Base-by-base conservation (phyloP, 305 asterid genomes). In the Fraxinus xanthoxyloides region DNA sequence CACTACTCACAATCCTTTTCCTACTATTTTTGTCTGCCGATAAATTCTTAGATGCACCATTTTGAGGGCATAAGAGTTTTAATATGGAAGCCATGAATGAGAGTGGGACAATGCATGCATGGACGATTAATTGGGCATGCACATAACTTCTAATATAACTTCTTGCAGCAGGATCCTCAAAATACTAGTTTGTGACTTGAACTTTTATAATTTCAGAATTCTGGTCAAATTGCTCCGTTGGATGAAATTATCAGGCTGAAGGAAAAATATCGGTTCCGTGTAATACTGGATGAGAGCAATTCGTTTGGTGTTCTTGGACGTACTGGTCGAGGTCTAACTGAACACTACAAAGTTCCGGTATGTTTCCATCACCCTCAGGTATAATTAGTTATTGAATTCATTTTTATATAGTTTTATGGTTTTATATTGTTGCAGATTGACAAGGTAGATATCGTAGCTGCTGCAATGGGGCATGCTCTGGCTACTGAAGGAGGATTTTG, bases 401-500 rank as follows among this genome's bases (percentile, higher is more conserved):
- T 79, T 46, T 74, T 13, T 79, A 32, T 78, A 10, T 82, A 35
- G 76, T 82, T 56, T 78, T 79, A 80, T 56, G 43, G 32, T 74
- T 82, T 72, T 80, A 59, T 80, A 80, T 46, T 24, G 40, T 82
- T 82, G 51, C 87, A 95, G 99, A 85, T 94, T 81, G 98, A 94
- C 83, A 93, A 94, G 88, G 93, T 96, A 69, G 99, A 96, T 87
- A 94, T 96, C 48, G 81, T 94, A 61, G 89, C 97, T 67, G 98
- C 99, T 84, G 95, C 95, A 36, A 96, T 96, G 98, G 99, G 99
- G 48, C 95, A 94, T 82, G 97, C 98, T 7, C 88, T 96, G 89
- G 98, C 99, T 82, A 87, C 97, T 31, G 98, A 96, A 88, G 99
- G 99, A 85, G 99, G 99, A 75, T 94, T 96, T 86, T 96, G 99